Evolutionary conservation across 306 rosid species (phyloP).

Genomic region (Gastrolobium bilobum): DNA sequence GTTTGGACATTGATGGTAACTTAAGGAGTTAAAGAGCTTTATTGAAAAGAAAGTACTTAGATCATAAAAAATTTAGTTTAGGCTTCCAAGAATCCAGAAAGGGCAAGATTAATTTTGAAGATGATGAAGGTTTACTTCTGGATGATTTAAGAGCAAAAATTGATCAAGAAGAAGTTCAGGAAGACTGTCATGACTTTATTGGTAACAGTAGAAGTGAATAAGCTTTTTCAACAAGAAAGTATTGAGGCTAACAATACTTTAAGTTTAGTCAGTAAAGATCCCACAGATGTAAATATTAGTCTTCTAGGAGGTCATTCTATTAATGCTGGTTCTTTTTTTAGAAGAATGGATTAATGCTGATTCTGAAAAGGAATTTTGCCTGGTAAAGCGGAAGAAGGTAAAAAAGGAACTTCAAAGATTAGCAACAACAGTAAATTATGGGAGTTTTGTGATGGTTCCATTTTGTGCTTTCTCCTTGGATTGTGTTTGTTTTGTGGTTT

Average conservation of each 20-base stretch:
- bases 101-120: too few relatives aligned
- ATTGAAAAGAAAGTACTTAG: too few relatives aligned
- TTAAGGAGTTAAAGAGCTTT: too few relatives aligned
- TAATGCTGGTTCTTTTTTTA: neutral
- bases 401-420: slow-evolving; percentile 20
- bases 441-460: neutral
- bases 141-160: neutral
- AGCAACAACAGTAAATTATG: neutral
- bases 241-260: neutral
- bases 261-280: slow-evolving; percentile 22
- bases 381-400: neutral
- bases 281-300: slow-evolving; percentile 19
- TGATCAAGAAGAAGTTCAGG: slow-evolving; percentile 10
- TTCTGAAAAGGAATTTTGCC: slow-evolving; percentile 11
- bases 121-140: too few relatives aligned
- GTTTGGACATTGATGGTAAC: too few relatives aligned
- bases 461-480: slow-evolving; percentile 26
- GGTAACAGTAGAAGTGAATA: neutral
- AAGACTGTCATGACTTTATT: slow-evolving; percentile 2
- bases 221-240: neutral
- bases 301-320: slow-evolving; percentile 33
- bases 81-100: too few relatives aligned
- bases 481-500: neutral
- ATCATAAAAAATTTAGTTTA: too few relatives aligned
- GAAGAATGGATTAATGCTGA: too few relatives aligned